Percentiles rank a stretch among this genome's conserved stretches.
These are phyloP conservation scores for Ichthyophthirius multifiliis DNA, from an alignment of 169 alveolate genomes.

Conservation along the genomic window DNA sequence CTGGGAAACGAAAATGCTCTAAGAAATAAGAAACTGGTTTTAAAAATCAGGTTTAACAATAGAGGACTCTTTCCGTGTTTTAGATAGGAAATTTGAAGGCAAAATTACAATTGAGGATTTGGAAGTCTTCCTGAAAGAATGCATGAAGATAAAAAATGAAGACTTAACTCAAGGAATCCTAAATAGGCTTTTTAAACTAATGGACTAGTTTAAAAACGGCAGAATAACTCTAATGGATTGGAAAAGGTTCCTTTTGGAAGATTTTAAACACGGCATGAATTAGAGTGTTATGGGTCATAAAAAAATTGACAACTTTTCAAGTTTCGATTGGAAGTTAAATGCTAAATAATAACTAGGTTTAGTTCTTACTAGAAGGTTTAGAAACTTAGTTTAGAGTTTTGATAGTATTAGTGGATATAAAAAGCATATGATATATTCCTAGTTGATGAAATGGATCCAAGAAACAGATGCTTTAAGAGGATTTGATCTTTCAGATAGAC, in stretches of 20 bases:
- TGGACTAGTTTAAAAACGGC: conserved; percentile 64
- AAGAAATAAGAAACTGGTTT: conserved; percentile 58
- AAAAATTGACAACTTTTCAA: conserved; percentile 28
- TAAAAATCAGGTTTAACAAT: conserved; percentile 42
- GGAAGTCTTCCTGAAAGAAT: conserved; percentile 28
- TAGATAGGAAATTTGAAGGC: conserved; percentile 70
- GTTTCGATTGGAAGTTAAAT: conserved; percentile 66
- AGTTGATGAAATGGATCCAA: conserved; percentile 58
- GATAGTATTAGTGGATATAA: conserved; percentile 45
- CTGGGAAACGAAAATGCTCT: conserved; percentile 53
- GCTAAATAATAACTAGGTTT: conserved; percentile 72
- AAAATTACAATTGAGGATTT: conserved; percentile 46
- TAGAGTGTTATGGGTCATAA: conserved; percentile 30
- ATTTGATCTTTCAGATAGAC: conserved; percentile 60
- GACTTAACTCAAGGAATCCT: conserved; percentile 43
- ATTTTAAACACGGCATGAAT: conserved; percentile 30
- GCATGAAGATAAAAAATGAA: conserved; percentile 48
- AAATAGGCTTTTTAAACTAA: conserved; percentile 55
- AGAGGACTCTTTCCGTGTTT: conserved; percentile 68
- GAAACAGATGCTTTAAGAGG: conserved; percentile 51
- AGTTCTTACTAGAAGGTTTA: conserved; percentile 47
- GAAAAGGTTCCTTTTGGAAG: conserved; percentile 51
- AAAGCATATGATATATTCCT: conserved; percentile 44
- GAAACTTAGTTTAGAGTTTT: conserved; percentile 37
- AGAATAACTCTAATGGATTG: conserved; percentile 54